phyloP scores from a whole-genome alignment of 2,329 filamentous ascomycete genomes.

The Colletotrichum simmondsii region DNA sequence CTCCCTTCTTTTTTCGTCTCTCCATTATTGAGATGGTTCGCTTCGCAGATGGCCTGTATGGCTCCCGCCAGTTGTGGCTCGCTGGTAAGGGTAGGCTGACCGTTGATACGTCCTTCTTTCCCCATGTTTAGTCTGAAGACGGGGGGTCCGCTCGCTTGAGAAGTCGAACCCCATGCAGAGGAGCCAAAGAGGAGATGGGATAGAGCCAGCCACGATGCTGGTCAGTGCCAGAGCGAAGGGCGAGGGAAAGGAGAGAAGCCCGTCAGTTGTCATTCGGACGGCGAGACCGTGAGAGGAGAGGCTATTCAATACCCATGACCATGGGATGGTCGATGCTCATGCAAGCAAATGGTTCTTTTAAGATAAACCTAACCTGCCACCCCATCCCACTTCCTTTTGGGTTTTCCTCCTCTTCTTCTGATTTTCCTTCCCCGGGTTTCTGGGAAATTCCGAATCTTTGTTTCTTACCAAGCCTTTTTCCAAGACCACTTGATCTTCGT shows the following conservation, averaged over 20 bases:
- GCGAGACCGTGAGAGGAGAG: neutral
- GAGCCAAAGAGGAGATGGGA: neutral
- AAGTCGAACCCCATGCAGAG: neutral
- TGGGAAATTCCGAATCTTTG: constrained; percentile 27
- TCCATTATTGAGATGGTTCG: constrained; percentile 26
- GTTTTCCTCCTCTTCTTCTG: neutral
- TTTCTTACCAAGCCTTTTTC: neutral
- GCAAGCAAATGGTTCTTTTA: constrained; percentile 2
- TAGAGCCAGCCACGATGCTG: neutral
- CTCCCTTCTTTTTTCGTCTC: constrained; percentile 9
- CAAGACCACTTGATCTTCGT: constrained; percentile 24
- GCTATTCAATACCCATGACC: constrained; percentile 6
- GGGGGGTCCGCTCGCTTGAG: neutral
- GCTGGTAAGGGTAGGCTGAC: neutral
- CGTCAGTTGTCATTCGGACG: constrained; percentile 16
- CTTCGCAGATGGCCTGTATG: constrained; percentile 19
- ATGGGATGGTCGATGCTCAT: constrained; percentile 7
- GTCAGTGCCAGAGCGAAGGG: neutral
- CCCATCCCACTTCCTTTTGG: neutral
- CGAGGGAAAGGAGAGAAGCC: neutral
- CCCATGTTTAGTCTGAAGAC: constrained; percentile 8
- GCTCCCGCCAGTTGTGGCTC: neutral
- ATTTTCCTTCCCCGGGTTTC: constrained; percentile 19
- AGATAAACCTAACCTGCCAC: constrained; percentile 31
- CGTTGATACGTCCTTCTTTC: neutral